Evolutionary conservation across 2,329 filamentous ascomycete genomes (phyloP).

Genomic region (Paraphaeosphaeria minitans): DNA sequence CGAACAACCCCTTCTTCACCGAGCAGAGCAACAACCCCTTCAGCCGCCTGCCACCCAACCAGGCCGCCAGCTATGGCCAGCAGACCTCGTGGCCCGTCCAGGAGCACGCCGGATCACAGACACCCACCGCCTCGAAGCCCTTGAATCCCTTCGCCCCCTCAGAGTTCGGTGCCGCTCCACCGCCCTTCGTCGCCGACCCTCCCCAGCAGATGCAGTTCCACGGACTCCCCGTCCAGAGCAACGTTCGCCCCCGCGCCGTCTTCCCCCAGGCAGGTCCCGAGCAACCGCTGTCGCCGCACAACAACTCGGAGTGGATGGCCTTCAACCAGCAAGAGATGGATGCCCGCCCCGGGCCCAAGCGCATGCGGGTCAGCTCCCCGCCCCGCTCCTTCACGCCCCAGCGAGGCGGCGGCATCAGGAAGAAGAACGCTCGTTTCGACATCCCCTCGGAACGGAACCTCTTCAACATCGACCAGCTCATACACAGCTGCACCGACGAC

Average conservation of each 20-base stretch:
- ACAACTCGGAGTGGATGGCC: slow-evolving; percentile 63
- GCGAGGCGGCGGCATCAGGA: slow-evolving; percentile 86
- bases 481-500: slow-evolving; percentile 85
- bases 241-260: slow-evolving; percentile 55
- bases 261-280: slow-evolving; percentile 52
- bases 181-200: slow-evolving; percentile 50
- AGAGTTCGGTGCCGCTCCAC: slow-evolving; percentile 56
- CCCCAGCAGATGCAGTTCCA: slow-evolving; percentile 48
- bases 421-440: slow-evolving; percentile 98
- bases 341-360: slow-evolving; percentile 55
- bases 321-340: slow-evolving; percentile 58
- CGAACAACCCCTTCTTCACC: slow-evolving; percentile 56
- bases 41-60: slow-evolving; percentile 62
- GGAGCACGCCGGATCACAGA: slow-evolving; percentile 72
- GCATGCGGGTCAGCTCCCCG: slow-evolving; percentile 69
- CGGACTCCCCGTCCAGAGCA: slow-evolving; percentile 44
- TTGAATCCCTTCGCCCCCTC: slow-evolving; percentile 66
- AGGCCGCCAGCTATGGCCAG: slow-evolving; percentile 54
- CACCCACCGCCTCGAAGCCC: slow-evolving; percentile 73
- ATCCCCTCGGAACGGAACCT: slow-evolving; percentile 94
- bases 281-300: slow-evolving; percentile 65
- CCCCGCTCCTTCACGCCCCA: slow-evolving; percentile 76
- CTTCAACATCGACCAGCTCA: slow-evolving; percentile 92
- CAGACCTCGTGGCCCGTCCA: slow-evolving; percentile 64
- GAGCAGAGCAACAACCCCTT: slow-evolving; percentile 63